phyloP scores from a whole-genome alignment of 139 green algal species.

The Pycnococcus provasolii region DNA sequence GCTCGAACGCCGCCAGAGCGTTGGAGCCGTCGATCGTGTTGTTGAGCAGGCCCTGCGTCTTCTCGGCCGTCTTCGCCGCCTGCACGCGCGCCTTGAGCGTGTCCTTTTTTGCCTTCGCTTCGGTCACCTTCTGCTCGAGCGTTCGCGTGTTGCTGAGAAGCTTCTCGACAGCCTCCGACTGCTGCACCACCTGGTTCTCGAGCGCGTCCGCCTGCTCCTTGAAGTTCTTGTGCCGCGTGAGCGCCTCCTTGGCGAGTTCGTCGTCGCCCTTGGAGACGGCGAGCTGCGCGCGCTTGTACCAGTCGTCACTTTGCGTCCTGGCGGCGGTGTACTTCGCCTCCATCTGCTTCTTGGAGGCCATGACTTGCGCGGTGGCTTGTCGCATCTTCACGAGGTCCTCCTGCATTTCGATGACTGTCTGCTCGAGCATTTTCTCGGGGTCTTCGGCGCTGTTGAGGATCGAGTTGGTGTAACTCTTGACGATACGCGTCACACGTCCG shows the following conservation, averaged over 20 bases:
- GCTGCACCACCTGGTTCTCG: slow-evolving; percentile 73
- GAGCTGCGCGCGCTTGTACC: slow-evolving; percentile 79
- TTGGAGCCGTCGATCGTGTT: slow-evolving; percentile 67
- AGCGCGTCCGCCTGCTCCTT: slow-evolving; percentile 75
- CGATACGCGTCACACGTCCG: slow-evolving; percentile 56
- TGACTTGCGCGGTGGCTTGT: slow-evolving; percentile 86
- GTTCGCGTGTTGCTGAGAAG: slow-evolving; percentile 76
- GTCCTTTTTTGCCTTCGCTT: slow-evolving; percentile 97
- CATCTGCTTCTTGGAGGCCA: slow-evolving; percentile 93
- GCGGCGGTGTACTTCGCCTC: slow-evolving; percentile 87
- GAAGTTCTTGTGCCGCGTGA: slow-evolving; percentile 76
- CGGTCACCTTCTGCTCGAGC: slow-evolving; percentile 43
- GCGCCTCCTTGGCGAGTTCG: slow-evolving; percentile 84
- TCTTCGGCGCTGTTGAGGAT: slow-evolving; percentile 45
- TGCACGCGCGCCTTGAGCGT: slow-evolving; percentile 95
- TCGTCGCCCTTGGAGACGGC: slow-evolving; percentile 92
- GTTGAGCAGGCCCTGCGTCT: slow-evolving; percentile 33
- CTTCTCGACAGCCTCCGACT: slow-evolving; percentile 74
- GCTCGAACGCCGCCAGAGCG: slow-evolving; percentile 81
- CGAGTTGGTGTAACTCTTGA: slow-evolving; percentile 81
- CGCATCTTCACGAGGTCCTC: slow-evolving; percentile 93
- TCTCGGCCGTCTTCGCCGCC: slow-evolving; percentile 55
- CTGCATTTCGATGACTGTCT: slow-evolving; percentile 95
- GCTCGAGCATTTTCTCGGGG: slow-evolving; percentile 96
- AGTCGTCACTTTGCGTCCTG: slow-evolving; percentile 55